These are phyloP conservation scores for Davidsoniella eucalypti DNA, from an alignment of 2,329 filamentous ascomycete species.

Conservation along the genomic window DNA sequence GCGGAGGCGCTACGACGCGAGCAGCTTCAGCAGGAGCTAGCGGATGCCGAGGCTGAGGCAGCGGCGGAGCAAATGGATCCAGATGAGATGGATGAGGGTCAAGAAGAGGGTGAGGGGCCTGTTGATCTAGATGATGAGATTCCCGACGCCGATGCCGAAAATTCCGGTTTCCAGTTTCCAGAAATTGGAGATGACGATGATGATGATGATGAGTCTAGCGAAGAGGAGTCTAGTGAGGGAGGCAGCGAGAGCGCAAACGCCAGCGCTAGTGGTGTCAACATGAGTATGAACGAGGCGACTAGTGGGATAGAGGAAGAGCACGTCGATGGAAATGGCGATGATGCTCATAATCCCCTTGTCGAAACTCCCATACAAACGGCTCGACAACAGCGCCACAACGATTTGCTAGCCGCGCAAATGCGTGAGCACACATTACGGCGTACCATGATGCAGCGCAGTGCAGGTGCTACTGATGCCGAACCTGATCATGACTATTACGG, in stretches of 20 bases:
- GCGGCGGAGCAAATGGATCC: constrained; percentile 28
- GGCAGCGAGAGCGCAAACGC: neutral
- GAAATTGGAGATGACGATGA: constrained; percentile 27
- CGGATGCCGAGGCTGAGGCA: constrained; percentile 38
- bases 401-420: constrained; percentile 33
- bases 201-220: constrained; percentile 20
- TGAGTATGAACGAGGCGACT: too few species aligned
- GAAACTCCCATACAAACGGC: constrained; percentile 19
- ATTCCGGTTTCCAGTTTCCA: constrained; percentile 16
- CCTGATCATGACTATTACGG: constrained; percentile 31
- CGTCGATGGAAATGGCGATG: constrained; percentile 24
- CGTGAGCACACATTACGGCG: constrained; percentile 46
- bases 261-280: neutral
- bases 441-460: constrained; percentile 8
- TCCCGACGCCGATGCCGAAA: constrained; percentile 45
- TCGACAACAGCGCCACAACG: constrained; percentile 29
- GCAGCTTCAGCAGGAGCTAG: constrained; percentile 55
- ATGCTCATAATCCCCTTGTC: constrained; percentile 19
- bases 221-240: neutral
- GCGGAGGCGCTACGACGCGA: constrained; percentile 57
- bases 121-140: constrained; percentile 58
- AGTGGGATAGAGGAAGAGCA: constrained; percentile 22
- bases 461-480: constrained; percentile 23
- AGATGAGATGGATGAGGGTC: constrained; percentile 36
- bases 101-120: constrained; percentile 33